phyloP scores from a whole-genome alignment of 805 yeast species.

The Candida golubevii region DNA sequence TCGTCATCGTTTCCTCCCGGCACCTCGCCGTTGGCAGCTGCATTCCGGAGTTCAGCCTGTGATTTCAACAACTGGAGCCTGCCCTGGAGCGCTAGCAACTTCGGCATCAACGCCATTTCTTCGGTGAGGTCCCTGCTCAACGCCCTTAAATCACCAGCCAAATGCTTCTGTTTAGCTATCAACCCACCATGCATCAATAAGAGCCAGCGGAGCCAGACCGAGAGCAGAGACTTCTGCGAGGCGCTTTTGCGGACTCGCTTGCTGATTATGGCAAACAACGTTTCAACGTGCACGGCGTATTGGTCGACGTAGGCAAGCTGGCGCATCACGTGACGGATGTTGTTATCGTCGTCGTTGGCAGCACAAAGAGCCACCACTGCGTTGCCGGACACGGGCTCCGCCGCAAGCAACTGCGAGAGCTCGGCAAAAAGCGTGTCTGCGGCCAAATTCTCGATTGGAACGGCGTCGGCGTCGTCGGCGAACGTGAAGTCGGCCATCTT shows the following conservation, averaged over 20 bases:
- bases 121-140: constrained; percentile 55
- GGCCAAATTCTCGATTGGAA: constrained; percentile 20
- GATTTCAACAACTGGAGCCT: constrained; percentile 70
- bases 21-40: constrained; percentile 16
- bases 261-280: constrained; percentile 27
- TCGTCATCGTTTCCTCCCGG: constrained; percentile 9
- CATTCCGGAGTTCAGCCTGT: constrained; percentile 65
- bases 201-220: constrained; percentile 79
- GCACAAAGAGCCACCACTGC: constrained; percentile 21
- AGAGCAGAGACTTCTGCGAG: constrained; percentile 23
- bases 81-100: constrained; percentile 78
- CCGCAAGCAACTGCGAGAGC: constrained; percentile 18
- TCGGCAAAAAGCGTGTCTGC: constrained; percentile 22
- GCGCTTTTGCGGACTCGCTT: constrained; percentile 27
- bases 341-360: constrained; percentile 26
- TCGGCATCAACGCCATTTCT: constrained; percentile 57
- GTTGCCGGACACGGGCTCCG: constrained; percentile 9
- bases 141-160: constrained; percentile 51
- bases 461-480: constrained; percentile 21
- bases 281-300: constrained; percentile 16
- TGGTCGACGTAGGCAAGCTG: constrained; percentile 32
- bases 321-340: constrained; percentile 33
- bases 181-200: constrained; percentile 67
- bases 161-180: constrained; percentile 47
- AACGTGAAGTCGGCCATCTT: constrained; percentile 12